Conservation (phyloP, 768 basidiomycete genomes). For the Suillus weaverae region DNA sequence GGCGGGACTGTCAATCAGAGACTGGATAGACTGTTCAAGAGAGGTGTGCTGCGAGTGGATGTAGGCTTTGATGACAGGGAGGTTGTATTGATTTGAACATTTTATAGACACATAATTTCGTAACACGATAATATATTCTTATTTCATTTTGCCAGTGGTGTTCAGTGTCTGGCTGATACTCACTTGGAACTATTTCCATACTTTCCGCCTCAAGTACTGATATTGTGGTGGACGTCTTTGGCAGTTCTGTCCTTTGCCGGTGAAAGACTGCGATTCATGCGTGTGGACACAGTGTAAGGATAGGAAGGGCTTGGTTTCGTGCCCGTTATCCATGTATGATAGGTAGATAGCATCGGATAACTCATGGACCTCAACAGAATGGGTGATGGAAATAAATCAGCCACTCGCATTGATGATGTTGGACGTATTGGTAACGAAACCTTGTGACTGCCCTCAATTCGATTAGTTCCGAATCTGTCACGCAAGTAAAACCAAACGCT, state of each 20-base stretch:
- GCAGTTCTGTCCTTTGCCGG: background rate
- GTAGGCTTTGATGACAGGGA: conserved; percentile 35
- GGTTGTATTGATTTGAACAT: conserved; percentile 14
- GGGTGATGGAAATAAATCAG: background rate
- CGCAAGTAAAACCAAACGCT: conserved; percentile 20
- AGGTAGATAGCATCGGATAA: background rate
- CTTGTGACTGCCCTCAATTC: conserved; percentile 42
- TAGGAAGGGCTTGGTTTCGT: background rate
- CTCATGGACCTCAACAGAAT: background rate
- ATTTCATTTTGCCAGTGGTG: background rate
- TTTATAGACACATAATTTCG: background rate
- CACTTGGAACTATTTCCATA: background rate
- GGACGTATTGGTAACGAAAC: conserved; percentile 45
- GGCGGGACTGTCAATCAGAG: conserved; percentile 26
- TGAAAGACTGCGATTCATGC: background rate
- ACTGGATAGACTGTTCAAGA: conserved; percentile 19
- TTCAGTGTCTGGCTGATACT: background rate
- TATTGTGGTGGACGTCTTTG: background rate
- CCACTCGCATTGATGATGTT: conserved; percentile 26
- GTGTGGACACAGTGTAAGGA: background rate
- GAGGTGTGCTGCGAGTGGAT: conserved; percentile 29
- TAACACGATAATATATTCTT: background rate
- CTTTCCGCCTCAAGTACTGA: background rate
- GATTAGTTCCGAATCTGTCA: background rate
- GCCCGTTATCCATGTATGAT: background rate